A percentile compares a stretch with the other conserved stretches of the same genome.
Conservation (phyloP, 169 alveolate species). For the Eimeria tenella region DNA sequence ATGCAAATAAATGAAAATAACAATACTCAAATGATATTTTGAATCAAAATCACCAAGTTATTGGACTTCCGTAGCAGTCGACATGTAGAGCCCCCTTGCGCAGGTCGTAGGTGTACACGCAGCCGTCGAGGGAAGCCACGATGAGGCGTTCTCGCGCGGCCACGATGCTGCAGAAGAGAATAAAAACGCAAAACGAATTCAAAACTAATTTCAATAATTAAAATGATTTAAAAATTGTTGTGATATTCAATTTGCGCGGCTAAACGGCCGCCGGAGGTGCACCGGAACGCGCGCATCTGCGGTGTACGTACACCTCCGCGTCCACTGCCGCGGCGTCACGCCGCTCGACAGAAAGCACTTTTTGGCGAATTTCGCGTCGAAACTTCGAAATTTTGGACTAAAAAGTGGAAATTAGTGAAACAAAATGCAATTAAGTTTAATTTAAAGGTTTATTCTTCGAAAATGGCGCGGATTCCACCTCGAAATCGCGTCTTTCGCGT, state of each 20-base stretch:
- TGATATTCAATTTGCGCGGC: too few species aligned
- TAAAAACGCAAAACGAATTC: not conserved
- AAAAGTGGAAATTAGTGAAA: not conserved
- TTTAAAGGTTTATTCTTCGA: too few species aligned
- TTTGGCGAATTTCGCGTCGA: not conserved
- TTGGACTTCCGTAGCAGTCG: conserved; percentile 43
- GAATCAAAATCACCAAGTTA: not conserved
- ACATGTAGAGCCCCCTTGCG: not conserved
- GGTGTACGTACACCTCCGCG: too few species aligned
- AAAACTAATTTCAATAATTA: not conserved
- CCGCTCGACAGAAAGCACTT: not conserved
- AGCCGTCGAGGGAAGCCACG: conserved; percentile 19
- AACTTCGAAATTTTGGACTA: too few species aligned
- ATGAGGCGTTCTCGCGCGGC: not conserved
- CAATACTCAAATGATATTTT: not conserved
- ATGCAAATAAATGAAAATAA: too few species aligned
- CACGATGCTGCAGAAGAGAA: conserved; percentile 3
- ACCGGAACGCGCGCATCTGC: too few species aligned
- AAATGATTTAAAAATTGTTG: too few species aligned
- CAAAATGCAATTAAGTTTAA: not conserved
- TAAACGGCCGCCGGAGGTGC: too few species aligned
- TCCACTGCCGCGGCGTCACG: too few species aligned
- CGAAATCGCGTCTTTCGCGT: conserved; percentile 23
- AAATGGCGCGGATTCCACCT: not conserved
- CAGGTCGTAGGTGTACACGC: conserved; percentile 19